Base-by-base conservation (phyloP, 1,139 yeast species). In the Suzukiozyma palmioleophila region DNA sequence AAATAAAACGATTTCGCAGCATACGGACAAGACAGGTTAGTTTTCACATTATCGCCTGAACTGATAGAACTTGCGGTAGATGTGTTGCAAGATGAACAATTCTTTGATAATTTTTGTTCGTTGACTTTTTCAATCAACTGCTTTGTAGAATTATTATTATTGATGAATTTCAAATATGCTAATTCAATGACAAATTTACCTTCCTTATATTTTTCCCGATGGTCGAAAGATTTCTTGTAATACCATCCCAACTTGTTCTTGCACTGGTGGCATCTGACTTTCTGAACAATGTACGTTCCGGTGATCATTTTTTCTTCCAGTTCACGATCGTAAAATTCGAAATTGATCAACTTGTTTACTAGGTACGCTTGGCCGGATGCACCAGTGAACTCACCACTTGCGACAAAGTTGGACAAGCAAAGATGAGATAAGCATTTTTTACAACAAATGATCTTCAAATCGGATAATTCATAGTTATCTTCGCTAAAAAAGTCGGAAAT, bases 141-240 rank as follows among this genome's bases (percentile, higher is more conserved):
- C 30, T 56, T 52, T 16, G 62, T 58, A 2, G 58, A 52, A n/a
- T 59, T 51, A 41, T 57, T 57, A 40, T 60, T 60, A 35, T 57
- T 58, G 33, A 57, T 57, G 26, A 51, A 43, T 39, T 50, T 49
- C 13, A 33, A 26, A 15, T 33, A 33, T 10, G 36, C 36, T 15
- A 40, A 42, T 61, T 86, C 95, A 54, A 87, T 78, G 35, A 86
- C 90, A 57, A 66, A 86, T 56, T 82, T 81, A 37, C 89, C 88
- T 55, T 81, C 92, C 57, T 88, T 87, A 58, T 87, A 87, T 44
- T 69, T 65, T 59, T 87, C 88, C 22, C 66, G 55, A 38, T 63
- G 60, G 34, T 68, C 65, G 45, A 67, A 77, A 10, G 92, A 75
- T 51, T 73, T 75, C 44, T 82, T 69, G 57, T 88, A 88, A 48